Percentiles rank a stretch among this genome's conserved stretches.
Evolutionary conservation across 176 grass and related monocot genomes (phyloP).

Genomic region (Aegilops longissima): DNA sequence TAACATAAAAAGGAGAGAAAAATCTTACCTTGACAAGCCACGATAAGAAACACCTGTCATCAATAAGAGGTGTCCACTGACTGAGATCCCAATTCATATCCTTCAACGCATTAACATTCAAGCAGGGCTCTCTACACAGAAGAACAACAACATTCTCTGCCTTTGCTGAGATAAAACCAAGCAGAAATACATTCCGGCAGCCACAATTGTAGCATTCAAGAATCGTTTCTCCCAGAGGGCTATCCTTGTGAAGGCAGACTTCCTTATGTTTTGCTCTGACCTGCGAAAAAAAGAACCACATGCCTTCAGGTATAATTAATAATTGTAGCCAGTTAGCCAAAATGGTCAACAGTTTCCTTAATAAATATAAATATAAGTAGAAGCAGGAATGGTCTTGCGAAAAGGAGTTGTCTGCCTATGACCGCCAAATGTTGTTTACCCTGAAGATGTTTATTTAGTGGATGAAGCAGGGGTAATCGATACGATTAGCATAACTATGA

Average conservation of each 20-base stretch:
- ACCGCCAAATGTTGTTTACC: not conserved
- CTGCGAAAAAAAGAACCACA: constrained; percentile 42
- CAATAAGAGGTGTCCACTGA: constrained; percentile 99
- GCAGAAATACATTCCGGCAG: constrained; percentile 96
- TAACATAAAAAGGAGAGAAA: constrained; percentile 12
- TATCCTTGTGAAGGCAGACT: constrained; percentile 98
- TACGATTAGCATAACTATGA: constrained; percentile 18
- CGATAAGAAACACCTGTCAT: constrained; percentile 90
- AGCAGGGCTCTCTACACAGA: constrained; percentile 97
- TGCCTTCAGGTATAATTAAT: not conserved
- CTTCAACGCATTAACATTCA: constrained; percentile 97
- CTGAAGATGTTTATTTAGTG: not conserved
- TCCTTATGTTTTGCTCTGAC: constrained; percentile 98
- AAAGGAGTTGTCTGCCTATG: not conserved
- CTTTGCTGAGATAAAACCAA: constrained; percentile 98
- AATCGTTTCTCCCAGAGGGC: constrained; percentile 93
- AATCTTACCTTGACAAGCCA: constrained; percentile 95
- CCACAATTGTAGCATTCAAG: constrained; percentile 99
- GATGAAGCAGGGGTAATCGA: not conserved
- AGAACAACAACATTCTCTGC: constrained; percentile 96
- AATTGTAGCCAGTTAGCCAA: not conserved
- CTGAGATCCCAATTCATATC: constrained; percentile 99
- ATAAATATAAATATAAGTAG: not conserved
- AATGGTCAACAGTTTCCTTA: not conserved
- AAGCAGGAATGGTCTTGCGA: not conserved